Evolutionary conservation across 2,329 filamentous ascomycete species (phyloP).

Genomic region (Aschersonia sp.): DNA sequence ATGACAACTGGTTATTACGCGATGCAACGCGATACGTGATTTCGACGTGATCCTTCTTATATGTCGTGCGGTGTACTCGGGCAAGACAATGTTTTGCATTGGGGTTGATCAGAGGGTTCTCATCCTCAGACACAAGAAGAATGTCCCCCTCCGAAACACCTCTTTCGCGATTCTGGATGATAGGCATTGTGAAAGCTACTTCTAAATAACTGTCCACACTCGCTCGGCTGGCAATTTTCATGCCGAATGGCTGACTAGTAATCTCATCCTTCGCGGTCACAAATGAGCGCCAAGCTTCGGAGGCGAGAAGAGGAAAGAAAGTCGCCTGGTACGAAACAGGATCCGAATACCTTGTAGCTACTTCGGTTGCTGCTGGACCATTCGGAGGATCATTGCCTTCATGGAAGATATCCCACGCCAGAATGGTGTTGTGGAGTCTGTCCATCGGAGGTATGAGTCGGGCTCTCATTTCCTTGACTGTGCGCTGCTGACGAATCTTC

Average conservation of each 20-base stretch:
- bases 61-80: conserved; percentile 63
- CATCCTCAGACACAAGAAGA: conserved; percentile 64
- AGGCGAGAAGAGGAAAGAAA: conserved; percentile 77
- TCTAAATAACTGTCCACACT: conserved; percentile 90
- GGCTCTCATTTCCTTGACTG: conserved; percentile 86
- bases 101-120: conserved; percentile 52
- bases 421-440: conserved; percentile 67
- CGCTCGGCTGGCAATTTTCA: conserved; percentile 76
- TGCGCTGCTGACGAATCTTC: conserved; percentile 67
- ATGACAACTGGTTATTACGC: conserved; percentile 43
- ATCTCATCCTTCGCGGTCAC: conserved; percentile 80
- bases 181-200: conserved; percentile 69
- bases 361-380: conserved; percentile 56
- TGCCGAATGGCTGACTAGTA: conserved; percentile 64
- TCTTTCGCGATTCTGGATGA: conserved; percentile 54
- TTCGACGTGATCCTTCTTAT: conserved; percentile 70
- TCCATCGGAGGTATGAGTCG: conserved; percentile 82
- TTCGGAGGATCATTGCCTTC: conserved; percentile 73
- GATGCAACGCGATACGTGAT: conserved; percentile 74
- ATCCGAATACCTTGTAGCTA: conserved; percentile 64
- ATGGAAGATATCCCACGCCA: conserved; percentile 93
- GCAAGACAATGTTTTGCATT: conserved; percentile 70
- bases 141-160: conserved; percentile 75
- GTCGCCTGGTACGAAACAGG: conserved; percentile 72
- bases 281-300: conserved; percentile 93